A percentile compares a stretch with the other conserved stretches of the same genome.
Conservation (phyloP, 2,329 filamentous ascomycete species). For the Aspergillus aculeatus region DNA sequence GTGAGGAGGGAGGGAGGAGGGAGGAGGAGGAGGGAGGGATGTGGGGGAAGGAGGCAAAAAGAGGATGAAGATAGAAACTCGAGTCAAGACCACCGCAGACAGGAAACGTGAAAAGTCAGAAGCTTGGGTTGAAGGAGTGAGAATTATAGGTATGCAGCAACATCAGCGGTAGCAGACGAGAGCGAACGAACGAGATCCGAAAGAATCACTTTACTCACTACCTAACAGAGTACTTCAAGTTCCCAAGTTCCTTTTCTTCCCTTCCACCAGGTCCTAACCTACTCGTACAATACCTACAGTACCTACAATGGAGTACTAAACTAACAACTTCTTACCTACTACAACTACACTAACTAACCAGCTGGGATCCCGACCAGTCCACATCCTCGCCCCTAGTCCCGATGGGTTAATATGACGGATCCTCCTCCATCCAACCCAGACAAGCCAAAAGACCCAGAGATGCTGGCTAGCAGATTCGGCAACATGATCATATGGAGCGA, state of each 20-base stretch:
- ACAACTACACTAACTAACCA: slow-evolving; percentile 19
- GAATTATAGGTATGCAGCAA: background rate
- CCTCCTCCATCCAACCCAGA: slow-evolving; percentile 28
- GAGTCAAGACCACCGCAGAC: slow-evolving; percentile 3
- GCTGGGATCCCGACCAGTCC: slow-evolving; percentile 36
- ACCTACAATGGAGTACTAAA: no score
- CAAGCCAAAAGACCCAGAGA: slow-evolving; percentile 5
- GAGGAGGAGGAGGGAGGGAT: slow-evolving; percentile 9
- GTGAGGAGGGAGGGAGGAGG: slow-evolving; percentile 12
- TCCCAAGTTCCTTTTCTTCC: no score
- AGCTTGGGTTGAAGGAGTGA: slow-evolving; percentile 13
- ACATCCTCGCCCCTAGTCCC: slow-evolving; percentile 40
- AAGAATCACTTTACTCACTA: slow-evolving; percentile 17
- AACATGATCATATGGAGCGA: background rate
- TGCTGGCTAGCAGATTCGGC: background rate
- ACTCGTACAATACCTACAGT: no score
- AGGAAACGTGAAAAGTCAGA: slow-evolving; percentile 14
- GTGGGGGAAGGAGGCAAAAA: slow-evolving; percentile 7
- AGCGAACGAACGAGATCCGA: slow-evolving; percentile 14
- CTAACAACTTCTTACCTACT: no score
- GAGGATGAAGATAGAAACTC: background rate
- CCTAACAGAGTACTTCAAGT: background rate
- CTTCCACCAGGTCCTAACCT: no score
- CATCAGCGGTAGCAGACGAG: slow-evolving; percentile 20
- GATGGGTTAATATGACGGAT: slow-evolving; percentile 45